A percentile compares a stretch with the other conserved stretches of the same genome.
phyloP scores from a whole-genome alignment of 495 filamentous ascomycete genomes.

The Xeromyces bisporus region DNA sequence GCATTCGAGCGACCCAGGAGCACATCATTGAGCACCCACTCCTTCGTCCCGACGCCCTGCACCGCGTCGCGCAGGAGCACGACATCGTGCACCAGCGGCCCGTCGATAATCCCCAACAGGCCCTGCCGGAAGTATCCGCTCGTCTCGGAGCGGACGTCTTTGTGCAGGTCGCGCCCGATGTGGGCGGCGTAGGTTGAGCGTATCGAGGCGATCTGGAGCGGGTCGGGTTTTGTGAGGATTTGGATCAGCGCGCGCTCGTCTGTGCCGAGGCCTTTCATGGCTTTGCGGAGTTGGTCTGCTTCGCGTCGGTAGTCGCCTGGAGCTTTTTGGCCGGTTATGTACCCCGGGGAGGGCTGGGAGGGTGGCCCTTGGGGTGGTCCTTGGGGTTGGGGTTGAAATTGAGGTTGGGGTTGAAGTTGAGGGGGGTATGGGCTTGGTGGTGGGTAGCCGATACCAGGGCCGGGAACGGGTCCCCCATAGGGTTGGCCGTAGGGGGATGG shows the following conservation, averaged over 20 bases:
- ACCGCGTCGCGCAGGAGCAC: constrained; percentile 48
- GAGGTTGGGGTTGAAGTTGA: constrained; percentile 4
- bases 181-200: constrained; percentile 44
- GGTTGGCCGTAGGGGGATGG: constrained; percentile 18
- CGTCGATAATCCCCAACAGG: constrained; percentile 54
- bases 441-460: constrained; percentile 8
- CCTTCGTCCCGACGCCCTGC: constrained; percentile 68
- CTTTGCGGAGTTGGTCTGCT: constrained; percentile 51
- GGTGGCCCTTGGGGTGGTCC: constrained; percentile 19
- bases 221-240: constrained; percentile 48
- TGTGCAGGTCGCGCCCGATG: constrained; percentile 47
- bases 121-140: constrained; percentile 52
- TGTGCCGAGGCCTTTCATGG: constrained; percentile 88
- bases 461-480: constrained; percentile 11
- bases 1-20: constrained; percentile 70
- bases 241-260: constrained; percentile 59
- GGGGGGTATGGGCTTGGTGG: constrained; percentile 10
- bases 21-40: constrained; percentile 69
- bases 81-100: constrained; percentile 58
- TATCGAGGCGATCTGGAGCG: constrained; percentile 53
- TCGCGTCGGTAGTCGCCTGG: constrained; percentile 45
- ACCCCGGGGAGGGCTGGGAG: constrained; percentile 42
- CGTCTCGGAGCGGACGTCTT: constrained; percentile 62
- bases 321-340: constrained; percentile 42
- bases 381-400: constrained; percentile 7